A percentile compares a stretch with the other conserved stretches of the same genome.
Evolutionary conservation across 257 asterid species (phyloP).

Genomic region (Asclepias syriaca): DNA sequence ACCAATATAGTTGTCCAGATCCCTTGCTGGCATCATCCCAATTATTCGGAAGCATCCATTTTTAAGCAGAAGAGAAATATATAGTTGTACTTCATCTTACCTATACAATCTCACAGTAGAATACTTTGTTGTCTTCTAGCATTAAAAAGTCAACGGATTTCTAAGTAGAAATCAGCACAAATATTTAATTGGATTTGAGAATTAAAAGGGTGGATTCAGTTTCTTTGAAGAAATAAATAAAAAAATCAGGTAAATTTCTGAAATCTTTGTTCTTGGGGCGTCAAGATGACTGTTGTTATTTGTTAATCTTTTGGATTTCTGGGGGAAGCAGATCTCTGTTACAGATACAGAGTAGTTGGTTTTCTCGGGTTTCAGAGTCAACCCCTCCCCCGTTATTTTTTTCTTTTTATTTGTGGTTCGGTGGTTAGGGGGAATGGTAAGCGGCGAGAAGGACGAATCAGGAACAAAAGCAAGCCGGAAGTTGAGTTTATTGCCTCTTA

Average conservation of each 20-base stretch:
- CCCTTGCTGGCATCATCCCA: no score
- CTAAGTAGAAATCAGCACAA: neutral
- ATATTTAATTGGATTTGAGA: neutral
- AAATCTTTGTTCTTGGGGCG: neutral
- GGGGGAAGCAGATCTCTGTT: neutral
- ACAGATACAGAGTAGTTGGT: neutral
- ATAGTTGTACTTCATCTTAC: no score
- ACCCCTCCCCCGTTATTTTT: conserved; percentile 12
- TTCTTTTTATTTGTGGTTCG: conserved; percentile 21
- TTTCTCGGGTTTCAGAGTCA: neutral
- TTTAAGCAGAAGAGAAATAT: no score
- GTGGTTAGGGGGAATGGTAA: conserved; percentile 39
- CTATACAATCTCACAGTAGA: no score
- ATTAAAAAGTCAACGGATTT: neutral
- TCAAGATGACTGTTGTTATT: neutral
- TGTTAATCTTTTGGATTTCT: neutral
- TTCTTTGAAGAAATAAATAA: neutral
- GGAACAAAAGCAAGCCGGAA: conserved; percentile 35
- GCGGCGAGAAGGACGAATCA: conserved; percentile 16
- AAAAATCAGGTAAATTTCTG: neutral
- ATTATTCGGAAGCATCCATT: no score
- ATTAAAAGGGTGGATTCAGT: no score
- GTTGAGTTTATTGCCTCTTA: conserved; percentile 62
- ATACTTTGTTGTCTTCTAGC: neutral
- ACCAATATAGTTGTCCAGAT: no score